A percentile compares a stretch with the other conserved stretches of the same genome.
Evolutionary conservation across 1,284 basidiomycete species (phyloP).

Genomic region (Moniliella sp.): DNA sequence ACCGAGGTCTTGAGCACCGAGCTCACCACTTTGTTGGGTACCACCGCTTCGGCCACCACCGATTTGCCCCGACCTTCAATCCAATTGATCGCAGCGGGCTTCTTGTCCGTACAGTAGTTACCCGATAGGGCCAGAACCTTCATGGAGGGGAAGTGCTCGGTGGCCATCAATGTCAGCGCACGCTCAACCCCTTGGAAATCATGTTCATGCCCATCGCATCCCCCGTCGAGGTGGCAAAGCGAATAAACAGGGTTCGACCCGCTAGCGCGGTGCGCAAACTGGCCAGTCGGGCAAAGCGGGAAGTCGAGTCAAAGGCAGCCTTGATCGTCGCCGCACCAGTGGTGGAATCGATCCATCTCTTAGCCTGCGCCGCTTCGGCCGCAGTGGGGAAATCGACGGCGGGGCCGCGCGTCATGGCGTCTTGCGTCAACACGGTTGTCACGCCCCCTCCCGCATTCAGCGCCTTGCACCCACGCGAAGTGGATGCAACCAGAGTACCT

Average conservation of each 20-base stretch:
- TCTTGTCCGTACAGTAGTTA: conserved; percentile 99
- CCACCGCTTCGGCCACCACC: conserved; percentile 84
- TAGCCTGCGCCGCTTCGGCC: conserved; percentile 56
- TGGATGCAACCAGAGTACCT: conserved; percentile 88
- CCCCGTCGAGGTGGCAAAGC: conserved; percentile 82
- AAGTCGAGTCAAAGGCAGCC: conserved; percentile 73
- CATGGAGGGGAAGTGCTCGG: conserved; percentile 73
- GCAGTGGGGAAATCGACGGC: conserved; percentile 83
- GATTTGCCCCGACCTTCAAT: conserved; percentile 96
- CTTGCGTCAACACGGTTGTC: conserved; percentile 71
- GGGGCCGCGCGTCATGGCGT: conserved; percentile 94
- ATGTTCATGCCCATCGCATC: conserved; percentile 99
- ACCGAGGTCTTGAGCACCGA: conserved; percentile 88
- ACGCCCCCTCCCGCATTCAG: conserved; percentile 88
- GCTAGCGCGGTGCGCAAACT: conserved; percentile 27
- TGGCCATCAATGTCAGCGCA: conserved; percentile 58
- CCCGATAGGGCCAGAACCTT: conserved; percentile 75
- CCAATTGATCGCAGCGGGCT: conserved; percentile 99
- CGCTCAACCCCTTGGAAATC: conserved; percentile 40
- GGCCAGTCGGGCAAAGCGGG: conserved; percentile 28
- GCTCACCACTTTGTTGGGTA: conserved; percentile 70
- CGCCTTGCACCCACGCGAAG: conserved; percentile 88
- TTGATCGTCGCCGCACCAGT: conserved; percentile 59
- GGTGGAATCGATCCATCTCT: conserved; percentile 66
- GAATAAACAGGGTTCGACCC: conserved; percentile 57